Evolutionary conservation across 2,329 filamentous ascomycete species (phyloP).

Genomic region (Penicillium sp.): DNA sequence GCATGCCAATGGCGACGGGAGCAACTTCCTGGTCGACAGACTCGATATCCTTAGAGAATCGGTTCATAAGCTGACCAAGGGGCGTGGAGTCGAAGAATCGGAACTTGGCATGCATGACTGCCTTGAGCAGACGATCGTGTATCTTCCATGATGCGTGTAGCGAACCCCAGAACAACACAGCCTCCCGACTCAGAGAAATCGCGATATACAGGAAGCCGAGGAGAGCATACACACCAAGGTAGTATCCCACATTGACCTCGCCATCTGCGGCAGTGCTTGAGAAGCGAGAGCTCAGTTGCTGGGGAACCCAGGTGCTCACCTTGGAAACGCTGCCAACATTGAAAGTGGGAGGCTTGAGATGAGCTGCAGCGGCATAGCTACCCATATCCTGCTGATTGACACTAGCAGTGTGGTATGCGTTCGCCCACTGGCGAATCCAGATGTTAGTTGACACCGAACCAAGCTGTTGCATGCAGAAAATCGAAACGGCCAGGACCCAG

Average conservation of each 20-base stretch:
- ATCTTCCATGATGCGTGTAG: constrained; percentile 82
- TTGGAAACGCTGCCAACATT: constrained; percentile 37
- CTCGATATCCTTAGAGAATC: constrained; percentile 97
- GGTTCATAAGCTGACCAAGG: constrained; percentile 93
- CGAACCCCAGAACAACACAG: constrained; percentile 89
- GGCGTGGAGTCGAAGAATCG: constrained; percentile 97
- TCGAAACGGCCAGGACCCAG: constrained; percentile 72
- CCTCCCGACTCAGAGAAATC: constrained; percentile 78
- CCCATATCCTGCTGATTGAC: constrained; percentile 28
- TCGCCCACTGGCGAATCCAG: constrained; percentile 95
- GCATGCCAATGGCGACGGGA: constrained; percentile 76
- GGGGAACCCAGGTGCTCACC: constrained; percentile 29
- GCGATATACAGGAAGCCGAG: constrained; percentile 75
- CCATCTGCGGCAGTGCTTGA: constrained; percentile 18
- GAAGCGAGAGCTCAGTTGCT: constrained; percentile 27
- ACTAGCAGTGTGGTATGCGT: constrained; percentile 67
- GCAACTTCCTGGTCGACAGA: constrained; percentile 94
- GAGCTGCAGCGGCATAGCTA: constrained; percentile 42
- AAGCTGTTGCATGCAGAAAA: constrained; percentile 80
- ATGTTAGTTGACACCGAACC: constrained; percentile 84
- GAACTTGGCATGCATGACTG: constrained; percentile 86
- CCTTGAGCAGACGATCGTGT: constrained; percentile 72
- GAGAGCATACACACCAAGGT: constrained; percentile 75
- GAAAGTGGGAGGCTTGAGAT: constrained; percentile 38
- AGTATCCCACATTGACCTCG: constrained; percentile 77